Conservation (phyloP, 805 yeast species). For the Metschnikowia borealis region DNA sequence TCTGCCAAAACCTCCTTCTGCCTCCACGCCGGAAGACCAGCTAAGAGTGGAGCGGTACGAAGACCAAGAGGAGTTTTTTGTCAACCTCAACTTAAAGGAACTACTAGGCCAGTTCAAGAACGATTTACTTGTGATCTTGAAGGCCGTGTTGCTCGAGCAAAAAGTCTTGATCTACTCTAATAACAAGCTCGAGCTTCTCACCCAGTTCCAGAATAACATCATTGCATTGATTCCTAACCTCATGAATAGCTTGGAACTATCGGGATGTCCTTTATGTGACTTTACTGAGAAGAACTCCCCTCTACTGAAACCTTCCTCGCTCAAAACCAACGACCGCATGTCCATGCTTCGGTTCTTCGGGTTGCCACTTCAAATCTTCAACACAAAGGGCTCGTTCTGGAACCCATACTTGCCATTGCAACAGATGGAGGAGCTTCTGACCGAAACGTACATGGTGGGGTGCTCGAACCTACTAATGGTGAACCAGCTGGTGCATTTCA, state of each 20-base stretch:
- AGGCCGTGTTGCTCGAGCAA: slow-evolving; percentile 73
- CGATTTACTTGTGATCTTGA: slow-evolving; percentile 62
- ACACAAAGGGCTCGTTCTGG: slow-evolving; percentile 76
- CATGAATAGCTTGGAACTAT: slow-evolving; percentile 64
- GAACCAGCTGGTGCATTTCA: slow-evolving; percentile 52
- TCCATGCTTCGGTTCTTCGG: slow-evolving; percentile 81
- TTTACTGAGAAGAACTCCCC: slow-evolving; percentile 46
- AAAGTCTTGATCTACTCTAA: slow-evolving; percentile 70
- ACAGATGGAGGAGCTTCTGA: slow-evolving; percentile 72
- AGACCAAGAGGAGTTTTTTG: slow-evolving; percentile 37
- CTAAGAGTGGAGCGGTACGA: slow-evolving; percentile 21
- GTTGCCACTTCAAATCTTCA: slow-evolving; percentile 80
- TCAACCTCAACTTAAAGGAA: slow-evolving; percentile 71
- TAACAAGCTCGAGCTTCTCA: slow-evolving; percentile 71
- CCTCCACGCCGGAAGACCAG: slow-evolving; percentile 9
- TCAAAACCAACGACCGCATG: slow-evolving; percentile 72
- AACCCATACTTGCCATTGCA: slow-evolving; percentile 94
- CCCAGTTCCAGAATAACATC: slow-evolving; percentile 78
- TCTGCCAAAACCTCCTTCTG: slow-evolving; percentile 2
- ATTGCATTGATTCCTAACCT: slow-evolving; percentile 81
- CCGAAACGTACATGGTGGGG: slow-evolving; percentile 72
- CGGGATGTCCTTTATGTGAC: slow-evolving; percentile 71
- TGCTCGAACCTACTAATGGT: slow-evolving; percentile 80
- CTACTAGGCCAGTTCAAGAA: slow-evolving; percentile 56
- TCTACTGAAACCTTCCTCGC: slow-evolving; percentile 56